Percentiles rank a stretch among this genome's conserved stretches.
Evolutionary conservation across 208 protist genomes (phyloP).

Genomic region (Trypanosomatidae sp.): DNA sequence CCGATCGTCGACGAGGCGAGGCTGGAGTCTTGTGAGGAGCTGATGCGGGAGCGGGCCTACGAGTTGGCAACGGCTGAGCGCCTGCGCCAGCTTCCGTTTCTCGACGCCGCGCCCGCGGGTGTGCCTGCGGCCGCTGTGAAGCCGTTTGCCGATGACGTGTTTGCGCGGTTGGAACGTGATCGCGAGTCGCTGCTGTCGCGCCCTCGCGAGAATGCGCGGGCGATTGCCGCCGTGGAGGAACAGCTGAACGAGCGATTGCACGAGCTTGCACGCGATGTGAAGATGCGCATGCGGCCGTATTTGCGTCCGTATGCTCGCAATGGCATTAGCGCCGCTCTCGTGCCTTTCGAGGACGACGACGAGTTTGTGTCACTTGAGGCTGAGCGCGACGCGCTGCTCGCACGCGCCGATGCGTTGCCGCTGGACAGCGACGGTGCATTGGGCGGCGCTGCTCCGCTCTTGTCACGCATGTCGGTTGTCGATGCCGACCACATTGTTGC

Average conservation of each 20-base stretch:
- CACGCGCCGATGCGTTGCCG: slow-evolving; percentile 21
- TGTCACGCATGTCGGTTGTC: slow-evolving; percentile 11
- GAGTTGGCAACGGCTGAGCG: slow-evolving; percentile 49
- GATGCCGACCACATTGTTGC: slow-evolving; percentile 21
- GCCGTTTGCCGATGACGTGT: slow-evolving; percentile 31
- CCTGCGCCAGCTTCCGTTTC: slow-evolving; percentile 25
- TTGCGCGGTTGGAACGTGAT: slow-evolving; percentile 25
- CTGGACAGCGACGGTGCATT: slow-evolving; percentile 3
- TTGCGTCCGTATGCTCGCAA: slow-evolving; percentile 29
- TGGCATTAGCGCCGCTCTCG: slow-evolving; percentile 32
- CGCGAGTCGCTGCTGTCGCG: slow-evolving; percentile 40
- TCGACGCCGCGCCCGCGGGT: slow-evolving; percentile 37
- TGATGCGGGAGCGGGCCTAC: slow-evolving; percentile 37
- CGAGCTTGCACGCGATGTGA: slow-evolving; percentile 51
- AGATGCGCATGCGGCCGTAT: slow-evolving; percentile 29
- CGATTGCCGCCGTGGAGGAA: slow-evolving; percentile 34
- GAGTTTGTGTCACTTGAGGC: no score
- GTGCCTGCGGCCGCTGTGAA: slow-evolving; percentile 32
- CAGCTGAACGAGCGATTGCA: slow-evolving; percentile 53
- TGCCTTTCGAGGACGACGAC: slow-evolving; percentile 32
- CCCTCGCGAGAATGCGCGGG: slow-evolving; percentile 14
- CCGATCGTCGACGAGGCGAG: slow-evolving; percentile 3
- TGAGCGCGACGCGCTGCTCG: no score
- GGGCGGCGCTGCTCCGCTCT: not conserved
- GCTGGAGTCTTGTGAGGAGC: slow-evolving; percentile 4